Percentiles rank a stretch among this genome's conserved stretches.
These are phyloP conservation scores for Curvularia sp. DNA, from an alignment of 2,329 filamentous ascomycete species.

Conservation along the genomic window DNA sequence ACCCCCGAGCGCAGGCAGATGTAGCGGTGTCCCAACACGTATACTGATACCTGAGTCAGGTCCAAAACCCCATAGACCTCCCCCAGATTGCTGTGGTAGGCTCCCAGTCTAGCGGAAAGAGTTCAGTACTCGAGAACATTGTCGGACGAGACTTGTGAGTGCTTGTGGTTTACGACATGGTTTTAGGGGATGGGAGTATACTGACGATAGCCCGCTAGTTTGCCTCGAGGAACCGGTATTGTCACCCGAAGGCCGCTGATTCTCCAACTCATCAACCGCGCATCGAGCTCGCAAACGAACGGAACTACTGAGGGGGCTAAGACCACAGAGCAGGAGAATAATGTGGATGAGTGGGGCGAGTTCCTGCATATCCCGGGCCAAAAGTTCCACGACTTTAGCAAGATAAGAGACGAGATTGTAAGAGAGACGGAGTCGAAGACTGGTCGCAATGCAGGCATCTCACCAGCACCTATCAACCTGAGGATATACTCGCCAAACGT, in stretches of 20 bases:
- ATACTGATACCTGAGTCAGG: conserved; percentile 59
- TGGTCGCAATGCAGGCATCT: conserved; percentile 94
- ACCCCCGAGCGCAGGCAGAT: not conserved
- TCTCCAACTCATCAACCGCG: conserved; percentile 94
- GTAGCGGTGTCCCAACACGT: conserved; percentile 14
- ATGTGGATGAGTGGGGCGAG: conserved; percentile 96
- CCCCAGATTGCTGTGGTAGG: conserved; percentile 98
- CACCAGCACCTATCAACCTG: conserved; percentile 94
- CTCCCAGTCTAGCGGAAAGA: conserved; percentile 99
- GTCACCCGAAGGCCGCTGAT: conserved; percentile 95
- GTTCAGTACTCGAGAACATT: conserved; percentile 98
- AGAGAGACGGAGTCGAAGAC: conserved; percentile 97
- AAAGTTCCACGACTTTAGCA: conserved; percentile 98
- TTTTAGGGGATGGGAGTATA: conserved; percentile 24
- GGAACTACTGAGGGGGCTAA: conserved; percentile 69
- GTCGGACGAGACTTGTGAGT: conserved; percentile 97
- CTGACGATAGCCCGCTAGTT: conserved; percentile 60
- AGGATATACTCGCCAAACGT: conserved; percentile 99
- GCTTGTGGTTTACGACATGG: conserved; percentile 3
- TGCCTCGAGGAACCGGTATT: conserved; percentile 96
- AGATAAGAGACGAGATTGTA: conserved; percentile 97
- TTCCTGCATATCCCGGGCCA: conserved; percentile 97
- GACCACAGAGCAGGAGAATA: conserved; percentile 83
- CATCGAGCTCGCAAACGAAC: conserved; percentile 67
- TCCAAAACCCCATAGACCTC: conserved; percentile 98